Percentiles rank a stretch among this genome's conserved stretches.
These are phyloP conservation scores for Brassica carinata DNA, from an alignment of 345 rosid species.

Conservation along the genomic window DNA sequence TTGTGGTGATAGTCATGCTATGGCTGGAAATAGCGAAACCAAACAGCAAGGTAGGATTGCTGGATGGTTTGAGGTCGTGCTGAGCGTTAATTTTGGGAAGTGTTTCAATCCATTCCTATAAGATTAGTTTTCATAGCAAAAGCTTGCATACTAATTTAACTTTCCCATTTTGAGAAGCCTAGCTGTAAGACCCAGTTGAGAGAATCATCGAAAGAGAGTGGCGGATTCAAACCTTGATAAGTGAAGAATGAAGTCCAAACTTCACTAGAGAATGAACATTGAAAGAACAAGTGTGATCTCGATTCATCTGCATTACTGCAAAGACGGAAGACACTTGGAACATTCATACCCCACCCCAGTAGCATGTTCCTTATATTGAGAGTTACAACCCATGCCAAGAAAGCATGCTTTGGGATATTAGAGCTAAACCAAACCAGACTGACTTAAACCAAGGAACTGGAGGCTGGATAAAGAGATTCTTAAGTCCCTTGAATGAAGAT, in stretches of 20 bases:
- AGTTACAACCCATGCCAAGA: not conserved
- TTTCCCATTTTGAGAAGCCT: too few relatives aligned
- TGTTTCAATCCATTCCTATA: too few relatives aligned
- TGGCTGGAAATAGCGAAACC: too few relatives aligned
- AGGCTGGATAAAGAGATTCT: not conserved
- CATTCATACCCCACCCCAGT: not conserved
- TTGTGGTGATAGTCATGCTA: too few relatives aligned
- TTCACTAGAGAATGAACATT: not conserved
- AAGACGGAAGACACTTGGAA: not conserved
- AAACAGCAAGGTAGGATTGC: too few relatives aligned
- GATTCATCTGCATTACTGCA: not conserved
- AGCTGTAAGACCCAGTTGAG: too few relatives aligned
- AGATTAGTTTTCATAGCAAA: too few relatives aligned
- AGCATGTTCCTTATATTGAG: not conserved
- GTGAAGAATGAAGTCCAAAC: not conserved
- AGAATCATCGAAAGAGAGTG: too few relatives aligned
- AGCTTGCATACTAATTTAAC: too few relatives aligned
- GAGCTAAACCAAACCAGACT: not conserved
- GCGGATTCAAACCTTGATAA: too few relatives aligned
- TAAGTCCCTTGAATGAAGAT: not conserved
- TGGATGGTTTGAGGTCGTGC: too few relatives aligned
- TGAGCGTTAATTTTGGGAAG: too few relatives aligned
- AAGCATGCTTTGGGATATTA: not conserved
- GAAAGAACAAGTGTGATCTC: not conserved
- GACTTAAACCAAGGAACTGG: not conserved